Percentiles rank a stretch among this genome's conserved stretches.
Conservation (phyloP, 768 basidiomycete genomes). For the Floccularia luteovirens region DNA sequence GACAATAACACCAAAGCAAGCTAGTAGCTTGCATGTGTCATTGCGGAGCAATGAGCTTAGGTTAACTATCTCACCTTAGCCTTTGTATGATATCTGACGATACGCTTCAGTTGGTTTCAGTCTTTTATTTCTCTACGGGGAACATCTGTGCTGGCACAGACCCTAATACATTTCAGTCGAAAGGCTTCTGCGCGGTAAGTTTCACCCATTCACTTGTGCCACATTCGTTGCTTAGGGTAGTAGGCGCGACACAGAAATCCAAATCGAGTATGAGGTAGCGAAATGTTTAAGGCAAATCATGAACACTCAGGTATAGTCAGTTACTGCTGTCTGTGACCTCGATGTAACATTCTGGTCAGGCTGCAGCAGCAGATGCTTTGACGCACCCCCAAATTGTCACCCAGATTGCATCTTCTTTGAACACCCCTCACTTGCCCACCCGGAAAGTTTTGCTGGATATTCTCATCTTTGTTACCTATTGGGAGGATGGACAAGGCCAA, state of each 20-base stretch:
- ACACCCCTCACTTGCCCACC: conserved; percentile 71
- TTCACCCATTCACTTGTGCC: conserved; percentile 1
- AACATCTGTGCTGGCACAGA: conserved; percentile 78
- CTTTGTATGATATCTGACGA: conserved; percentile 9
- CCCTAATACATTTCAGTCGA: conserved; percentile 66
- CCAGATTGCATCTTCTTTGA: conserved; percentile 77
- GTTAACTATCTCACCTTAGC: conserved; percentile 30
- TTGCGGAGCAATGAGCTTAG: conserved; percentile 75
- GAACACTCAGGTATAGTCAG: conserved; percentile 42
- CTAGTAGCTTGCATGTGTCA: conserved; percentile 66
- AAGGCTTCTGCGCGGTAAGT: conserved; percentile 57
- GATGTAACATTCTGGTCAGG: conserved; percentile 26
- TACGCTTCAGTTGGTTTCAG: conserved; percentile 62
- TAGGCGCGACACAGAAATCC: conserved; percentile 58
- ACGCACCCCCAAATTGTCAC: conserved; percentile 67
- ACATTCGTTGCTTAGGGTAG: conserved; percentile 2
- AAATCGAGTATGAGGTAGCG: conserved; percentile 80
- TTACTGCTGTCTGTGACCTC: conserved; percentile 16
- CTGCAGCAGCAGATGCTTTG: conserved; percentile 65
- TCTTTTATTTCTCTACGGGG: conserved; percentile 72
- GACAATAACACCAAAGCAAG: conserved; percentile 77
- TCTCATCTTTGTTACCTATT: conserved; percentile 65
- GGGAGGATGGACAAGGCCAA: conserved; percentile 51
- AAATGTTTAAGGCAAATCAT: conserved; percentile 83
- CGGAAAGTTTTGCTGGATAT: conserved; percentile 77